These are phyloP conservation scores for Solanum verrucosum DNA, from an alignment of 257 asterid species.

Conservation along the genomic window DNA sequence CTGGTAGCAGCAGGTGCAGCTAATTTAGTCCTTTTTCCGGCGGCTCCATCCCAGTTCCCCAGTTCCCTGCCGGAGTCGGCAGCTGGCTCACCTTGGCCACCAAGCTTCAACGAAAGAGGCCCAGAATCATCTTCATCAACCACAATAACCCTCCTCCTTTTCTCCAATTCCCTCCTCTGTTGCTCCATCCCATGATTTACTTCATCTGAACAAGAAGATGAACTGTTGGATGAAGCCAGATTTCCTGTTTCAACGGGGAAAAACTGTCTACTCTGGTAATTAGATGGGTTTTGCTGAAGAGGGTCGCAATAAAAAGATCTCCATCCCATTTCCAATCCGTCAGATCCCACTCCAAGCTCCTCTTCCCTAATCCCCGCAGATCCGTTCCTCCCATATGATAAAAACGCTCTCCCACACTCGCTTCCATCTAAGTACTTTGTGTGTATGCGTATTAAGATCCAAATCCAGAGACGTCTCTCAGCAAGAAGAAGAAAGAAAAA, in stretches of 20 bases:
- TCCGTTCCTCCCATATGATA: slow-evolving; percentile 31
- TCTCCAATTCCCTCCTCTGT: slow-evolving; percentile 35
- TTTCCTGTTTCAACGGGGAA: slow-evolving; percentile 36
- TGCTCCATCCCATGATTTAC: slow-evolving; percentile 10
- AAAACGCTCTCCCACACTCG: slow-evolving; percentile 26
- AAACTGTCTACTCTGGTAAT: slow-evolving; percentile 31
- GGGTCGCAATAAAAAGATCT: slow-evolving; percentile 60
- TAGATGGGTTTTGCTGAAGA: slow-evolving; percentile 16
- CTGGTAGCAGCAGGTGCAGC: slow-evolving; percentile 14
- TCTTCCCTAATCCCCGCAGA: slow-evolving; percentile 26
- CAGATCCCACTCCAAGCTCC: slow-evolving; percentile 65
- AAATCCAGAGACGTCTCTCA: not conserved
- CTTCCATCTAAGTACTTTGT: slow-evolving; percentile 25
- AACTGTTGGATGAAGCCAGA: slow-evolving; percentile 32
- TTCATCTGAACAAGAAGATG: slow-evolving; percentile 54
- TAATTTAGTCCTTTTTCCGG: slow-evolving; percentile 63
- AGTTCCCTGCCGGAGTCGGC: not conserved
- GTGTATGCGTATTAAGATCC: not conserved
- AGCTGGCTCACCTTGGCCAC: slow-evolving; percentile 18
- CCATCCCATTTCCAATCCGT: slow-evolving; percentile 77
- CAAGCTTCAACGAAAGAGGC: slow-evolving; percentile 45
- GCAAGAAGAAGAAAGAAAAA: not conserved
- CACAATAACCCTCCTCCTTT: slow-evolving; percentile 39
- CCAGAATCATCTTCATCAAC: slow-evolving; percentile 20
- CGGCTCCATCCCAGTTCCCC: slow-evolving; percentile 16